Base-by-base conservation (phyloP, 805 yeast genomes). In the Metschnikowia santaceciliae region DNA sequence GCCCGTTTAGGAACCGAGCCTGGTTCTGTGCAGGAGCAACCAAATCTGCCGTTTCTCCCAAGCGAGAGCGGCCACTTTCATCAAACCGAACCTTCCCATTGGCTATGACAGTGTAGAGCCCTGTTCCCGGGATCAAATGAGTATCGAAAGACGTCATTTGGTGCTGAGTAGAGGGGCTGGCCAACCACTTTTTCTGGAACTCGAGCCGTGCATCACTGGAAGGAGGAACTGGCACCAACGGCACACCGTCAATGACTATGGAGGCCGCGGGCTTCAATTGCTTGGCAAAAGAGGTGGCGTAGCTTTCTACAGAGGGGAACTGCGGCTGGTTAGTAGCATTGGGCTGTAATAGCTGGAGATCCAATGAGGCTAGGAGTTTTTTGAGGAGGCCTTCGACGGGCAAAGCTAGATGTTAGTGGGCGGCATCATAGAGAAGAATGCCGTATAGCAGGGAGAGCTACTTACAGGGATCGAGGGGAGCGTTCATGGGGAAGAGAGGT, bases 31-130 rank as follows among this genome's bases (percentile, higher is more conserved):
- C 33, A 23, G 42, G 46, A 46, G 54, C 48, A 23, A 77, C 62
- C 51, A 84, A 64, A 42, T 83, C 83, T 0, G 90, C 79, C 19
- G 81, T 75, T 49, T 83, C 86, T 2, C 90, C 90, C 26, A 79
- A 60, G 61, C 83, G 78, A 53, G 82, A 84, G 53, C 72, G 77
- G 0, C 94, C 94, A 48, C 84, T 78, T 60, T 88, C 94, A 65
- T 88, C 94, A 58, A 86, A 87, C 53, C 83, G 74, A 11, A 86
- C 87, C 63, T 84, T 87, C 2, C 78, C 72, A n/a, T 79, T 71
- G 14, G 81, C 67, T 50, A 76, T 76, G 30, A 83, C 72, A 6
- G 84, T 72, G 36, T 74, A 64, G 0, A 78, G 71, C 1, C 81
- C 82, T 0, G 86, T 75, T 0, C 88, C 88, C 0, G 88, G 88